A percentile compares a stretch with the other conserved stretches of the same genome.
Conservation (phyloP, 2,329 filamentous ascomycete genomes). For the Paraphoma chrysanthemicola region DNA sequence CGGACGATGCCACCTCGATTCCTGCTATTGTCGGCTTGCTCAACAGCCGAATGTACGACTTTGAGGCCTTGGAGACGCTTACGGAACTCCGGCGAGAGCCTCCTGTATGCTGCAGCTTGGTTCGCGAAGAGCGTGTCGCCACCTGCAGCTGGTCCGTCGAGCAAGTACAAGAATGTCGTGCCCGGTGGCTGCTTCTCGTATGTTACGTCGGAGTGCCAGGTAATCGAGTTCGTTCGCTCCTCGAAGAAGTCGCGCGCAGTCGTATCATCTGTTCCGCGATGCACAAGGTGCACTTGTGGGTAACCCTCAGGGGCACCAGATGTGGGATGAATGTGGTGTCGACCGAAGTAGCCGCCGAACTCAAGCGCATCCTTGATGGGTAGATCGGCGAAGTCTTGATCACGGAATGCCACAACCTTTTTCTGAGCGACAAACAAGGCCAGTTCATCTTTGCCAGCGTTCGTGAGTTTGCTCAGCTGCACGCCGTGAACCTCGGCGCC, state of each 20-base stretch:
- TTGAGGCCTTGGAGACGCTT: slow-evolving; percentile 80
- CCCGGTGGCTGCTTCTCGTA: slow-evolving; percentile 90
- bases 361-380: slow-evolving; percentile 73
- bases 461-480: slow-evolving; percentile 72
- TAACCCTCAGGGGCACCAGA: slow-evolving; percentile 76
- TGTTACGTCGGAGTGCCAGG: slow-evolving; percentile 88
- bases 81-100: slow-evolving; percentile 79
- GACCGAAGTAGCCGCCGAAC: slow-evolving; percentile 77
- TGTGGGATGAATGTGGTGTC: slow-evolving; percentile 82
- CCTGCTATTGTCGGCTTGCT: slow-evolving; percentile 77
- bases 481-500: slow-evolving; percentile 75
- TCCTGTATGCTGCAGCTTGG: slow-evolving; percentile 79
- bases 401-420: slow-evolving; percentile 77
- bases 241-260: slow-evolving; percentile 68
- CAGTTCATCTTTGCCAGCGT: slow-evolving; percentile 77
- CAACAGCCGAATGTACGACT: slow-evolving; percentile 76
- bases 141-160: slow-evolving; percentile 81
- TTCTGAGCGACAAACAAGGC: slow-evolving; percentile 77
- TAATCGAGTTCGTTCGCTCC: slow-evolving; percentile 77
- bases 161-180: slow-evolving; percentile 85
- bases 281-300: slow-evolving; percentile 80
- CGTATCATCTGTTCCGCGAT: slow-evolving; percentile 72
- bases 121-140: slow-evolving; percentile 88
- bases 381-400: slow-evolving; percentile 71
- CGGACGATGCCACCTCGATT: slow-evolving; percentile 73